Evolutionary conservation across 306 rosid species (phyloP).

Genomic region (Cucurbita moschata): DNA sequence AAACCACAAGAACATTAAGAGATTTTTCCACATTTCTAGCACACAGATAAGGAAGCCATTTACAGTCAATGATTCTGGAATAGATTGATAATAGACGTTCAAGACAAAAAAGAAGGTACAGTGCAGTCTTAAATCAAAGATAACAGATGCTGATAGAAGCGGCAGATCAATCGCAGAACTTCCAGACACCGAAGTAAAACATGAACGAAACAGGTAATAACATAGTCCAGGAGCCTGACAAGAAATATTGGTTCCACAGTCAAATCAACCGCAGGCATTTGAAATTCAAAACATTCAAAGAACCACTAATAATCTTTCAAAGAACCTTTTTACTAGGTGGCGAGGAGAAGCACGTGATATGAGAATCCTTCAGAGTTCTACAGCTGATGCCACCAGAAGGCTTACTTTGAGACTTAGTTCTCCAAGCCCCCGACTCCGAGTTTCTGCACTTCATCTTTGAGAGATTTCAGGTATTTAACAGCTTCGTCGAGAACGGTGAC

Average conservation of each 20-base stretch:
- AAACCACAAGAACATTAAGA: background rate
- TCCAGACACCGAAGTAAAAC: background rate
- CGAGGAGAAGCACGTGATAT: background rate
- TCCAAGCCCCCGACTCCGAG: conserved; percentile 39
- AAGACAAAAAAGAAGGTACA: background rate
- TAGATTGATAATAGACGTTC: background rate
- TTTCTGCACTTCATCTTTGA: conserved; percentile 71
- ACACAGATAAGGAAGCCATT: background rate
- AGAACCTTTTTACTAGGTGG: background rate
- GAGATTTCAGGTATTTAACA: conserved; percentile 79
- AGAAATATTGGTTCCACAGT: background rate
- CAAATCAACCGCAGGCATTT: background rate
- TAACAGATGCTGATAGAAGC: background rate
- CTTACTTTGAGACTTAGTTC: conserved; percentile 7
- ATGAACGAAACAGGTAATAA: background rate
- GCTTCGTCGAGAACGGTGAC: conserved; percentile 74
- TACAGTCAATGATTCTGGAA: too few relatives aligned
- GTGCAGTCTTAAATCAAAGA: background rate
- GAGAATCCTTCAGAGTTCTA: background rate
- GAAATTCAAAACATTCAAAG: background rate
- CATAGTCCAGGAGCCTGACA: background rate
- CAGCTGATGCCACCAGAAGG: background rate
- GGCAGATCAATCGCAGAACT: background rate
- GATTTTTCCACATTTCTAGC: background rate
- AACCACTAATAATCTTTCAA: background rate